Conservation (phyloP, 2,329 filamentous ascomycete genomes). For the Thielaviopsis musarum region DNA sequence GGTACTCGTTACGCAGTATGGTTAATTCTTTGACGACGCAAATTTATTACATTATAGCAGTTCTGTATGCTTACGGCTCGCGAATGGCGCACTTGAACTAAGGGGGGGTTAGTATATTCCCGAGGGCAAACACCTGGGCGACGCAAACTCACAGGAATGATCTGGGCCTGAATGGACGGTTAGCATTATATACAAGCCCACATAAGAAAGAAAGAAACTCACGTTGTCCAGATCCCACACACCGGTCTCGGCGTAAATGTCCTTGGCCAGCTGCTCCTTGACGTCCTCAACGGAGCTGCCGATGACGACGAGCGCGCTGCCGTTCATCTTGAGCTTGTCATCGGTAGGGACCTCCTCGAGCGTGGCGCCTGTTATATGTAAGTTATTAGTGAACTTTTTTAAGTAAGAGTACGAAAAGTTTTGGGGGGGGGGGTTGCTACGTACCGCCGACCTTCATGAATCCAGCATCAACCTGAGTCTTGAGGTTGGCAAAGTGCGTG, state of each 20-base stretch:
- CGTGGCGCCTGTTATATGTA: constrained; percentile 36
- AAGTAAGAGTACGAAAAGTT: not conserved
- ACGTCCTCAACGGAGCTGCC: constrained; percentile 56
- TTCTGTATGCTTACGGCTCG: constrained; percentile 14
- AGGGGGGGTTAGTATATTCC: constrained; percentile 2
- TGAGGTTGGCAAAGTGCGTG: constrained; percentile 40
- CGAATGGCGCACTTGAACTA: constrained; percentile 28
- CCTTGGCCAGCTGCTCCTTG: constrained; percentile 45
- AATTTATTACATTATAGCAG: not conserved
- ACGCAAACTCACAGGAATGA: constrained; percentile 27
- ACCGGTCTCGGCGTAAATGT: constrained; percentile 53
- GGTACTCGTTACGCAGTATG: not conserved
- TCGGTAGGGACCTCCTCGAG: constrained; percentile 49
- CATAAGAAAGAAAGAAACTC: not conserved
- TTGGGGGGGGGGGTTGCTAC: constrained; percentile 14
- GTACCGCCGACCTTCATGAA: constrained; percentile 47
- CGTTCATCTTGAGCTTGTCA: constrained; percentile 50
- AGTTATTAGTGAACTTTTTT: not conserved
- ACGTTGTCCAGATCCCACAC: constrained; percentile 71
- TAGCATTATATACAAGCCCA: not conserved
- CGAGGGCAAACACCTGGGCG: not conserved
- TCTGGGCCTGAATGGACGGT: constrained; percentile 24
- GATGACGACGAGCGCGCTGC: constrained; percentile 50
- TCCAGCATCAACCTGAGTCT: constrained; percentile 34
- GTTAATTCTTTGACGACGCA: not conserved